A percentile compares a stretch with the other conserved stretches of the same genome.
These are phyloP conservation scores for Cladorrhinum samala DNA, from an alignment of 495 filamentous ascomycete genomes.

Conservation along the genomic window DNA sequence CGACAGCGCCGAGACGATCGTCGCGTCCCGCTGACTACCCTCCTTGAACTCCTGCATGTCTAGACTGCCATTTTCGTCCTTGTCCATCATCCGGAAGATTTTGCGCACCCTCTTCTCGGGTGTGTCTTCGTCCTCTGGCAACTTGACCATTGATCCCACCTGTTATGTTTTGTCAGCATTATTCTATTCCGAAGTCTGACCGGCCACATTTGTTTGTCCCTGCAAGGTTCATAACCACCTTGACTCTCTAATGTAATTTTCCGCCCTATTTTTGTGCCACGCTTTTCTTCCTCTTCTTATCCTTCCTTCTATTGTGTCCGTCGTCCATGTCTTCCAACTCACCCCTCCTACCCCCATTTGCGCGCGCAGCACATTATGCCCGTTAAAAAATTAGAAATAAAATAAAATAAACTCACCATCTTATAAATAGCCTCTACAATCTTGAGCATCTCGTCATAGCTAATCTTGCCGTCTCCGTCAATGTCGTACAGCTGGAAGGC, in stretches of 20 bases:
- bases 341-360: too few species aligned
- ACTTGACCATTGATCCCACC: conserved; percentile 98
- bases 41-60: conserved; percentile 98
- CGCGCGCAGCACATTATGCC: too few species aligned
- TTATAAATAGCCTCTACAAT: conserved; percentile 99
- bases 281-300: too few species aligned
- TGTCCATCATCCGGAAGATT: conserved; percentile 99
- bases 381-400: too few species aligned
- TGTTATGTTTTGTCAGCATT: conserved; percentile 28
- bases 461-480: conserved; percentile 97
- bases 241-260: too few species aligned
- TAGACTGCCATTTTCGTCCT: conserved; percentile 92
- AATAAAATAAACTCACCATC: conserved; percentile 60
- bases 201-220: background rate
- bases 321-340: too few species aligned
- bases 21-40: conserved; percentile 96
- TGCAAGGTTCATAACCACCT: too few species aligned
- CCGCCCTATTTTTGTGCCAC: too few species aligned
- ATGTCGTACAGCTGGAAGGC: conserved; percentile 99
- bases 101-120: conserved; percentile 96
- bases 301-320: too few species aligned
- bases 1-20: conserved; percentile 95
- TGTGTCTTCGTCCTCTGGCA: conserved; percentile 97
- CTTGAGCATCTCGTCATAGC: conserved; percentile 96
- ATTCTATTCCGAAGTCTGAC: background rate